These are phyloP conservation scores for Aspergillus aculeatus DNA, from an alignment of 2,329 filamentous ascomycete genomes.

Conservation along the genomic window DNA sequence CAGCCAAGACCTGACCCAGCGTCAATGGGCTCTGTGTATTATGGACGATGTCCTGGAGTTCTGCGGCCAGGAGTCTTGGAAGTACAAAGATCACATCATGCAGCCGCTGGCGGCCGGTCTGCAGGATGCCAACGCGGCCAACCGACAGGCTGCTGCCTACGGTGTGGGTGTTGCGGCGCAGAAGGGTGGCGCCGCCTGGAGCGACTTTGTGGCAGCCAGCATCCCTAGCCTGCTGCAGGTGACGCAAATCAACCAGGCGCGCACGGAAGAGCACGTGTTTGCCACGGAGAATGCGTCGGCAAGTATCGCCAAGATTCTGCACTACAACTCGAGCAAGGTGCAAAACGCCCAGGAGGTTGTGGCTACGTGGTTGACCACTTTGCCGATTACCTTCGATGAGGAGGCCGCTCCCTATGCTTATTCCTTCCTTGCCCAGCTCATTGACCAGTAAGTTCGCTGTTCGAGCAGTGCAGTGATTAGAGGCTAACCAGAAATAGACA, in stretches of 20 bases:
- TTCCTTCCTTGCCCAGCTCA: slow-evolving; percentile 83
- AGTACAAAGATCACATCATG: slow-evolving; percentile 82
- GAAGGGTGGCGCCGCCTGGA: slow-evolving; percentile 82
- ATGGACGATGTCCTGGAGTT: slow-evolving; percentile 98
- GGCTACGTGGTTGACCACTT: slow-evolving; percentile 82
- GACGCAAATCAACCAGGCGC: slow-evolving; percentile 74
- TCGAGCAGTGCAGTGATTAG: slow-evolving; percentile 2
- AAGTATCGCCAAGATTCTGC: slow-evolving; percentile 93
- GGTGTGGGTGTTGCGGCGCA: slow-evolving; percentile 94
- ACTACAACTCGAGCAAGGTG: slow-evolving; percentile 79
- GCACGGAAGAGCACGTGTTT: slow-evolving; percentile 90
- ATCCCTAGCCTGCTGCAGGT: slow-evolving; percentile 82
- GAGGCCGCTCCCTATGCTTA: slow-evolving; percentile 97
- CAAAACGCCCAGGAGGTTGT: slow-evolving; percentile 73
- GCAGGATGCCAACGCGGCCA: slow-evolving; percentile 80
- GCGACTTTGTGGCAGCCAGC: slow-evolving; percentile 77
- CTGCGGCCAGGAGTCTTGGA: slow-evolving; percentile 83
- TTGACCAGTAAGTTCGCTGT: slow-evolving; percentile 75
- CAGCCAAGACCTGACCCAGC: slow-evolving; percentile 79
- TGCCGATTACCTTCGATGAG: slow-evolving; percentile 92
- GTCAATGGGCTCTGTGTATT: slow-evolving; percentile 98
- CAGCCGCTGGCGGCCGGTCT: slow-evolving; percentile 84
- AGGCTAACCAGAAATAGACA: slow-evolving; percentile 55
- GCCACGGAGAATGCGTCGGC: slow-evolving; percentile 97
- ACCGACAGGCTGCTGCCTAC: slow-evolving; percentile 93